phyloP scores from a whole-genome alignment of 345 rosid species.

The Citrus inodora region DNA sequence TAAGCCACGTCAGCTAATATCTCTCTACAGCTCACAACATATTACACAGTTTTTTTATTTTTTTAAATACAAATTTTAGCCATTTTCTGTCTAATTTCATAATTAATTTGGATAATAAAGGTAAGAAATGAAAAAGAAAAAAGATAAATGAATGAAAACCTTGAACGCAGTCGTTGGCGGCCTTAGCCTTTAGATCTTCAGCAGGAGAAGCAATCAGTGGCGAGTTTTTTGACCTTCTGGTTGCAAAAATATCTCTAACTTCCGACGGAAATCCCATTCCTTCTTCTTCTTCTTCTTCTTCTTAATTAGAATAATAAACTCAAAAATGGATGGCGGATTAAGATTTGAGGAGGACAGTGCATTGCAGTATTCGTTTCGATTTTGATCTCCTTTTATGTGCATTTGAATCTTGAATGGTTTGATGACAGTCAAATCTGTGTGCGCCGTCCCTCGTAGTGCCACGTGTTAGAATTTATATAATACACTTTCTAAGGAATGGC shows the following conservation, averaged over 20 bases:
- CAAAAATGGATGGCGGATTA: neutral
- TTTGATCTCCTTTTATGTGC: neutral
- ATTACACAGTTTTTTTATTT: too few relatives aligned
- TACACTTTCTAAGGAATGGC: too few relatives aligned
- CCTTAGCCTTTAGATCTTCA: constrained; percentile 27
- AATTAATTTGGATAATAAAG: neutral
- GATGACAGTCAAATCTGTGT: too few relatives aligned
- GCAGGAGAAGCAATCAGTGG: constrained; percentile 36
- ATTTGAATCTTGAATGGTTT: neutral
- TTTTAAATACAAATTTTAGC: too few relatives aligned
- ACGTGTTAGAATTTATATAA: too few relatives aligned
- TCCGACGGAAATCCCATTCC: constrained; percentile 34
- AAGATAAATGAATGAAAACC: constrained; percentile 16
- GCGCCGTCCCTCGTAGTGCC: too few relatives aligned
- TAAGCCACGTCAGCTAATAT: neutral
- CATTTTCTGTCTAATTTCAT: too few relatives aligned
- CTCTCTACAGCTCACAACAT: neutral
- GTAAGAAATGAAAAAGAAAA: too few relatives aligned
- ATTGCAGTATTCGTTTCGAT: too few relatives aligned
- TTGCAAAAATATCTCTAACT: constrained; percentile 19
- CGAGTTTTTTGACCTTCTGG: constrained; percentile 9
- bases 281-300: too few relatives aligned
- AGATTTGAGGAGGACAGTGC: neutral
- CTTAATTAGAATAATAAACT: neutral
- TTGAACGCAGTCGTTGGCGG: constrained; percentile 27